Base-by-base conservation (phyloP, 805 yeast species). In the Wickerhamiella domercqiae region DNA sequence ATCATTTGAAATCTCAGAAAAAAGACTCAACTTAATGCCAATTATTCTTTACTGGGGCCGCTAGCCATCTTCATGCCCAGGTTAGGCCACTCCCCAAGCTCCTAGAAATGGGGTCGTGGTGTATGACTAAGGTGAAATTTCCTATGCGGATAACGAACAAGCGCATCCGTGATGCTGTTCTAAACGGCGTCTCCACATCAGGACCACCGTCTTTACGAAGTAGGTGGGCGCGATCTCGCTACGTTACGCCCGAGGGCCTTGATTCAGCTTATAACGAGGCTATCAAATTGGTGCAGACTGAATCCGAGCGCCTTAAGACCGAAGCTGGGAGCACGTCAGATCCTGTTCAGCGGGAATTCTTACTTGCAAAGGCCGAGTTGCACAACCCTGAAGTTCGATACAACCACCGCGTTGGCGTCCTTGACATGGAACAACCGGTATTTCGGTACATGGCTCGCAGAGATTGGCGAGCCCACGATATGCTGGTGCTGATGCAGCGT, bases 401-500 rank as follows among this genome's bases (percentile, higher is more conserved):
- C 62, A 81, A 78, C 56, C 64, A 70, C 43, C 46, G 60, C 31
- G 57, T 69, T 3, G 63, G 65, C 11, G 47, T 61, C 7, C 59
- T 78, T 39, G 94, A 87, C 56, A 67, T 75, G 52, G 53, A 70
- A 2, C 73, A 71, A 50, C 93, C 95, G 5, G 80, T 84, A n/a
- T 86, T 74, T 61, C 73, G 94, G 55, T 60, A 71, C 35, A 62
- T 72, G 45, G 70, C 80, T 41, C 62, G 71, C 48, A 61, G 75
- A 43, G 70, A 76, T 45, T 87, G 96, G 96, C 70, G 73, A 54
- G 49, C 57, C 11, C 65, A 75, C 44, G 75, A 71, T 32, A 71
- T 73, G 57, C 78, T 83, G 81, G 54, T 82, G 36, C 63, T 77
- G 37, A 82, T 90, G 90, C 96, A 90, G 62, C 74, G 97, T 63